Evolutionary conservation across 2,329 filamentous ascomycete genomes (phyloP), one percentile per base, ranked within the genome.

Genomic region (Colletotrichum agaves): DNA sequence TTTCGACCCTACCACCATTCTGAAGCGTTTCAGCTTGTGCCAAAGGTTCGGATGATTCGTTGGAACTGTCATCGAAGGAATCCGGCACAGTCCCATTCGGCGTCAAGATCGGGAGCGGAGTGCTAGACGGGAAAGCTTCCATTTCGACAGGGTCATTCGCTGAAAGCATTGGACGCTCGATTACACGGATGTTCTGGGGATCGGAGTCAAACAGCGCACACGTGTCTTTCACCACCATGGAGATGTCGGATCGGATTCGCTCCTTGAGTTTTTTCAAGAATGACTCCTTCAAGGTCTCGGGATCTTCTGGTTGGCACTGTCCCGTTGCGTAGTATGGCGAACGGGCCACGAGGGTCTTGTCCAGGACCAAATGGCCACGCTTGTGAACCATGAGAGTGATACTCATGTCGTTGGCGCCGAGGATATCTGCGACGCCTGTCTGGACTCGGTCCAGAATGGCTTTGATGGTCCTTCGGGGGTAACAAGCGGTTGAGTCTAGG

Each of bases 361-460:
- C 81, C n/a, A 85, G 67, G 13, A 87, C 79, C 21, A 85, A 79
- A 63, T 87, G 85, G 0, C 85, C 85, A 47, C 85, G 81, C 72
- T 87, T 87, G 70, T 84, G 78, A 6, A 82, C 81, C 3, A 78
- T 81, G 73, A 87, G 76, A 21, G 80, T 83, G 57, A 86, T 77
- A 5, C 81, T 79, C 43, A 81, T 78, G 23, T 84, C 81, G 63
- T 83, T 80, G 23, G 82, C 80, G 55, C 81, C 79, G 23, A 87
- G 77, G 5, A 84, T 79, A 59, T 85, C 81, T 17, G 80, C 78
- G 6, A 87, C 79, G 4, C 85, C 83, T 1, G 83, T 82, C 71
- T 86, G 83, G 19, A 87, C 75, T 41, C 85, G 80, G 61, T 86
- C 83, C 31, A 87, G 74, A 5, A 86, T 78, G 8, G 84, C 83